phyloP scores from a whole-genome alignment of 371 early-diverging fungal species.

The Encephalitozoon romaleae region DNA sequence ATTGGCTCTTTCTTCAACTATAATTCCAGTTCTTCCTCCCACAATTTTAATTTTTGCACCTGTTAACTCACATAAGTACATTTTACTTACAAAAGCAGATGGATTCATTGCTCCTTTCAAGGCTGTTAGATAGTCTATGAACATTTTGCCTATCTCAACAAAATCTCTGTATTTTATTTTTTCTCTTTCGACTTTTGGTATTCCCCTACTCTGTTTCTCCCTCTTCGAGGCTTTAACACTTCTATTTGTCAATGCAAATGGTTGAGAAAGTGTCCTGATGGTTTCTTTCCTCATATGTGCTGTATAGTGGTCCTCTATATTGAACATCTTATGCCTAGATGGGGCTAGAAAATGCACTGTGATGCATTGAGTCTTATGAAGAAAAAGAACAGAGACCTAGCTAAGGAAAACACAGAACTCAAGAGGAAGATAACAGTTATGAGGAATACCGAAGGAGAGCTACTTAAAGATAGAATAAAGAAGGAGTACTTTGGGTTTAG shows the following conservation, averaged over 20 bases:
- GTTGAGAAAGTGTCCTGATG: not conserved
- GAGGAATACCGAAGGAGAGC: not conserved
- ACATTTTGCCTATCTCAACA: not conserved
- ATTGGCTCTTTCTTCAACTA: conserved; percentile 42
- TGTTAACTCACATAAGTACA: conserved; percentile 36
- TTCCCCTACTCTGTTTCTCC: not conserved
- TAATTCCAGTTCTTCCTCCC: not conserved
- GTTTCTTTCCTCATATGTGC: conserved; percentile 12
- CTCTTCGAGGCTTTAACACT: not conserved
- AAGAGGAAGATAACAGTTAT: conserved; percentile 19
- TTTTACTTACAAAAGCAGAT: not conserved
- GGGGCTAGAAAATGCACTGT: not conserved
- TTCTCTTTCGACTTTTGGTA: not conserved
- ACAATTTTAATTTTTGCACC: conserved; percentile 28
- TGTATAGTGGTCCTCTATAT: not conserved
- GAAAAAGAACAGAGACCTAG: conserved; percentile 39
- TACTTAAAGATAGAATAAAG: conserved; percentile 30
- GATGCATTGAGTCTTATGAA: conserved; percentile 14
- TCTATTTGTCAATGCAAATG: not conserved
- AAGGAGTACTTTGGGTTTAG: not conserved
- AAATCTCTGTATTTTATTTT: conserved; percentile 13
- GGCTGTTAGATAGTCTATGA: conserved; percentile 10
- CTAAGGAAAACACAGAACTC: conserved; percentile 37
- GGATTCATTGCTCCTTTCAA: not conserved
- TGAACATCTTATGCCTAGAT: not conserved